Evolutionary conservation across 495 filamentous ascomycete species (phyloP).

Genomic region (Penicillium waksmanii): DNA sequence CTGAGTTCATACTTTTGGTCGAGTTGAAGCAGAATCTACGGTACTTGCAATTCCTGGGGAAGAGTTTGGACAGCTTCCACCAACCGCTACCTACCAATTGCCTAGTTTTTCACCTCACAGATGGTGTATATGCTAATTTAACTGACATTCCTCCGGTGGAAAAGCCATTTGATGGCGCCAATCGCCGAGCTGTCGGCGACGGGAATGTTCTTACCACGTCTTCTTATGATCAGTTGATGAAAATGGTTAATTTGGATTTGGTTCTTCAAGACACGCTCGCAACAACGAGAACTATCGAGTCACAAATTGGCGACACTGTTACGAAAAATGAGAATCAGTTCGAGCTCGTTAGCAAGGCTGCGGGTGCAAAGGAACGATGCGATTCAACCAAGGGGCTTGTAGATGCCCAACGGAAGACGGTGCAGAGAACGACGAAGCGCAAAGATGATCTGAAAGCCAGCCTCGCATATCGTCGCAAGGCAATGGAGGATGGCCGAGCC

Average conservation of each 20-base stretch:
- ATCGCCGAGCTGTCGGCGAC: constrained; percentile 34
- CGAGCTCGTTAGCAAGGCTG: constrained; percentile 52
- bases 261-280: constrained; percentile 89
- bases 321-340: constrained; percentile 52
- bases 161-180: constrained; percentile 23
- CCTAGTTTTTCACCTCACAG: constrained; percentile 82
- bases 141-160: constrained; percentile 58
- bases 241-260: constrained; percentile 83
- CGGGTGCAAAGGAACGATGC: constrained; percentile 66
- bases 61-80: constrained; percentile 68
- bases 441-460: constrained; percentile 67
- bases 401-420: constrained; percentile 61
- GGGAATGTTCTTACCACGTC: constrained; percentile 60
- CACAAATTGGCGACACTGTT: constrained; percentile 77
- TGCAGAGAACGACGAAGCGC: constrained; percentile 62
- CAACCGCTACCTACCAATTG: constrained; percentile 84
- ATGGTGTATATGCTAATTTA: constrained; percentile 84
- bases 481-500: constrained; percentile 65
- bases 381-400: constrained; percentile 63
- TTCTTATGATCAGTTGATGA: constrained; percentile 90
- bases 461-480: constrained; percentile 63
- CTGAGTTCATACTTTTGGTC: constrained; percentile 67
- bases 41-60: constrained; percentile 80
- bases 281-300: constrained; percentile 72
- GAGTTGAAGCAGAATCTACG: constrained; percentile 72